These are phyloP conservation scores for Juncus inflexus DNA, from an alignment of 176 grass and related monocot genomes.

Conservation along the genomic window DNA sequence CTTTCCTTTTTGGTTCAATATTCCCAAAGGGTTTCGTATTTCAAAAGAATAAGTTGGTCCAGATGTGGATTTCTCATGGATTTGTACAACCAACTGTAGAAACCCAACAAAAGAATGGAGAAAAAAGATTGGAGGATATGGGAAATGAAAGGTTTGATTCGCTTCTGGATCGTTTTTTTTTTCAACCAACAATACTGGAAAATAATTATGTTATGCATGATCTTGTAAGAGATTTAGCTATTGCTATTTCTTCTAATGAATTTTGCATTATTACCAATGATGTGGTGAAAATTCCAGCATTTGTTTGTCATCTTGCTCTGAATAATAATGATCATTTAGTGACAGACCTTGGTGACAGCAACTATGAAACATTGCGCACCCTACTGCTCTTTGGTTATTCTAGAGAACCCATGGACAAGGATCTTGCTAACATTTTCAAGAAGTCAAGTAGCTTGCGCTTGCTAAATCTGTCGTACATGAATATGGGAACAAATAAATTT, in stretches of 20 bases:
- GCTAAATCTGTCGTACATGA: slow-evolving; percentile 28
- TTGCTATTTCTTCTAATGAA: slow-evolving; percentile 27
- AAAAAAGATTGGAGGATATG: background rate
- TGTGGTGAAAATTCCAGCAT: slow-evolving; percentile 2
- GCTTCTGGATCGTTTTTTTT: slow-evolving; percentile 1
- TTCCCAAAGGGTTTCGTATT: slow-evolving; percentile 38
- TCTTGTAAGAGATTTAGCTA: slow-evolving; percentile 30
- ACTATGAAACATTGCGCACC: slow-evolving; percentile 12
- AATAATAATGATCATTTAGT: background rate
- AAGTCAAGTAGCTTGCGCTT: slow-evolving; percentile 10
- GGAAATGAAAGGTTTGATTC: slow-evolving; percentile 30
- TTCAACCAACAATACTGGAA: too few species aligned
- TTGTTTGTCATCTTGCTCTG: slow-evolving; percentile 18
- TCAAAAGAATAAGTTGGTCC: slow-evolving; percentile 34
- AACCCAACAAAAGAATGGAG: background rate
- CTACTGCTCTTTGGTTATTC: slow-evolving; percentile 34
- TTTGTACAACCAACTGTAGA: slow-evolving; percentile 4
- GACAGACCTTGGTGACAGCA: background rate
- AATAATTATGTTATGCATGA: slow-evolving; percentile 20
- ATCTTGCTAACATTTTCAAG: slow-evolving; percentile 19
- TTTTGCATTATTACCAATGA: slow-evolving; percentile 4
- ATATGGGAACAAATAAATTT: slow-evolving; percentile 2
- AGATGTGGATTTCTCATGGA: slow-evolving; percentile 51
- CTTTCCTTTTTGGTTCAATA: slow-evolving; percentile 37
- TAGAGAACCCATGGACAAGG: slow-evolving; percentile 6